Evolutionary conservation across 75 land plant genomes (phyloP).

Genomic region (Pseudotsuga menziesii): DNA sequence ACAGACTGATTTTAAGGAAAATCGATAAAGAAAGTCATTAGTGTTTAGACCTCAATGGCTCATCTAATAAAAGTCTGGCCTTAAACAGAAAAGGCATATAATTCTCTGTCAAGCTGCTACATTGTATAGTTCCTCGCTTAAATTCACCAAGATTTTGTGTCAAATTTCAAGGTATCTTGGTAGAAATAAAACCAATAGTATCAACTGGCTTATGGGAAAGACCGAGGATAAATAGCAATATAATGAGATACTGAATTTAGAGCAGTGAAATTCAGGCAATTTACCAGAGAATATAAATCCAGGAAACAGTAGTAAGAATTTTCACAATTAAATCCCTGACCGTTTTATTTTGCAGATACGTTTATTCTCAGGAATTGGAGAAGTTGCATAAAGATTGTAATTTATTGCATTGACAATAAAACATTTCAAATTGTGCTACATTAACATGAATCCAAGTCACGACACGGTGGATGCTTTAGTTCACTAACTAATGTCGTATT

Average conservation of each 20-base stretch:
- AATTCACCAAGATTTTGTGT: neutral
- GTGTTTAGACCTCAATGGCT: neutral
- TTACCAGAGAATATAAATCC: neutral
- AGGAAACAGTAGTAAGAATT: neutral
- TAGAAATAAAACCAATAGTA: neutral
- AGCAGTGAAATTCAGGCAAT: neutral
- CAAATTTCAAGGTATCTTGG: neutral
- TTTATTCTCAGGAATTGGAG: neutral
- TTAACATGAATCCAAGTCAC: conserved; percentile 95
- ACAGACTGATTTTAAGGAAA: too few relatives aligned
- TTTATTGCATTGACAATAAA: neutral
- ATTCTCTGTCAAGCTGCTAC: neutral
- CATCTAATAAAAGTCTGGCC: neutral
- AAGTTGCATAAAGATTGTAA: neutral
- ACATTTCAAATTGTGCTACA: neutral
- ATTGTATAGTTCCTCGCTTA: neutral
- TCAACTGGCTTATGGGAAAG: neutral
- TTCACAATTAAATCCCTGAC: neutral
- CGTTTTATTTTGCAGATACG: neutral
- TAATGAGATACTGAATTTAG: neutral
- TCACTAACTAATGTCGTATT: conserved; percentile 77
- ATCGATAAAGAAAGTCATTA: too few relatives aligned
- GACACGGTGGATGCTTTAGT: conserved; percentile 86
- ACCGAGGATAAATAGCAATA: neutral
- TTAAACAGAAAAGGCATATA: neutral